Base-by-base conservation (phyloP, 2,329 filamentous ascomycete genomes). In the Stachybotrys elegans region DNA sequence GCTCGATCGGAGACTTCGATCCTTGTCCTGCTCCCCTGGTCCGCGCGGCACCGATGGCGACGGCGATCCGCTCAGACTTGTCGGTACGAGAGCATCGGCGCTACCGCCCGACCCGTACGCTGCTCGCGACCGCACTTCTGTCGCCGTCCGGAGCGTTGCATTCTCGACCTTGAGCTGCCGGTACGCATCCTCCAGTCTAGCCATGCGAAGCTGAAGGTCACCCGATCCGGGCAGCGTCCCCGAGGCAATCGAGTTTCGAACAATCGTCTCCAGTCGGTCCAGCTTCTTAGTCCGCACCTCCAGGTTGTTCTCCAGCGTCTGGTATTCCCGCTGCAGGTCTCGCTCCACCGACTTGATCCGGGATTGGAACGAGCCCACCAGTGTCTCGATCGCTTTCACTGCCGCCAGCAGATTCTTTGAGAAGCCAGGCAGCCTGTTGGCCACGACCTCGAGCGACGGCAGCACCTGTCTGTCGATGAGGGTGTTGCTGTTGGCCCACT, bases 401-500 rank as follows among this genome's bases (percentile, higher is more conserved):
- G 92, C 92, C 1, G 84, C 80, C 35, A 96, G 68, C 21, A 98
- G 76, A 61, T 96, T 97, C 63, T 91, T 88, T 58, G 86, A 88
- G 67, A 97, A 97, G 2, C 86, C 88, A 0, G 87, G 84, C 5
- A 97, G 75, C 66, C 93, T 89, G 40, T 84, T 91, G 1, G 84
- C 82, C 48, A 98, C 86, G 13, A 90, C 83, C 57, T 96, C 92
- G 25, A 94, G 75, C 12, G 86, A 89, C 0, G 91, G 89, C 6
- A 95, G 70, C 2, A 79, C 81, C 47, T 92, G 87, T 17, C 90
- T 88, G 56, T 93, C 92, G 59, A 97, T 87, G 20, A 95, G 79
- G 45, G 85, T 86, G 63, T 97, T 91, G 57, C 85, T 83, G 62
- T 95, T 87, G 5, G 87, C 81, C 92, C 93, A 98, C 59, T 97